Percentiles rank a stretch among this genome's conserved stretches.
Evolutionary conservation across 75 land plant species (phyloP).

Genomic region (Pinus albicaulis): DNA sequence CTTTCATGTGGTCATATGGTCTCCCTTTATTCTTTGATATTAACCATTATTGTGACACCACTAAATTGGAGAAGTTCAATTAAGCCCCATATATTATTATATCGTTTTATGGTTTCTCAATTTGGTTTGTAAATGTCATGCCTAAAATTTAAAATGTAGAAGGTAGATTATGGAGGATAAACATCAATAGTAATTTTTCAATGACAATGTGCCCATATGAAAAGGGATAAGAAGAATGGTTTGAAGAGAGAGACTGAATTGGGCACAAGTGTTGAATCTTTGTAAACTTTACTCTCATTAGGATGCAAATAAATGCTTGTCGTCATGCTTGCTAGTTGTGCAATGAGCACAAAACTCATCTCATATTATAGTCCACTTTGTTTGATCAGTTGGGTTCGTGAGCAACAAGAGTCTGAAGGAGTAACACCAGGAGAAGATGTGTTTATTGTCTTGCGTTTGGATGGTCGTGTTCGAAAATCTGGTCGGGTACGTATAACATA

Average conservation of each 20-base stretch:
- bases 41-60: neutral
- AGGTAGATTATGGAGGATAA: neutral
- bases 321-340: neutral
- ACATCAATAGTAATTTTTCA: neutral
- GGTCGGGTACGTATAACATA: constrained; percentile 56
- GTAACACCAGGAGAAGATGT: constrained; percentile 86
- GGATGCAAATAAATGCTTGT: neutral
- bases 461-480: constrained; percentile 93
- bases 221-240: neutral
- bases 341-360: neutral
- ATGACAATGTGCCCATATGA: neutral
- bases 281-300: neutral
- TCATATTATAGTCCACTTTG: neutral
- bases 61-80: neutral
- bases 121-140: neutral
- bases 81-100: neutral
- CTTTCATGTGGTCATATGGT: neutral
- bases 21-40: neutral
- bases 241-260: neutral
- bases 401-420: constrained; percentile 91
- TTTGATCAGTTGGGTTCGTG: constrained; percentile 76
- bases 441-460: constrained; percentile 79
- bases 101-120: neutral
- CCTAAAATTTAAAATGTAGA: neutral
- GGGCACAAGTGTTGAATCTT: neutral